Evolutionary conservation across 371 early-diverging fungal species (phyloP).

Genomic region (Mucor indicus): DNA sequence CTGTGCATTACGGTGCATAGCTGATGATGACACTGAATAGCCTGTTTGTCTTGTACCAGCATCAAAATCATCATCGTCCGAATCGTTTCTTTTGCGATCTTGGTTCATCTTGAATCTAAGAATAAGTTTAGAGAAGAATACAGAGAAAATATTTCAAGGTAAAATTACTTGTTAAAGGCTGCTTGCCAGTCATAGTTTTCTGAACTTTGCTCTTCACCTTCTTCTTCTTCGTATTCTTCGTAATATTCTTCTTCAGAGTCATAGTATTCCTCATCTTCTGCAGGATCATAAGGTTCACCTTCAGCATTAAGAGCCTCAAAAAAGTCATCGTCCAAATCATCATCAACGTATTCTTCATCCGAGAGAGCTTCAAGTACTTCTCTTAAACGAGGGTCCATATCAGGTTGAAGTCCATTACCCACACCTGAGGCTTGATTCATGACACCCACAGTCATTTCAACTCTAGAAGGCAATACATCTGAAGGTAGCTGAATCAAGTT

Average conservation of each 20-base stretch:
- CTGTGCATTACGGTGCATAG: constrained; percentile 88
- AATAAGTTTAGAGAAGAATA: background rate
- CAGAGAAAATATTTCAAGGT: no score
- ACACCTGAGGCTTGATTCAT: constrained; percentile 42
- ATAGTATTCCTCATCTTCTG: constrained; percentile 36
- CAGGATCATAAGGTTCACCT: constrained; percentile 40
- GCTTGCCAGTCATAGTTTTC: constrained; percentile 60
- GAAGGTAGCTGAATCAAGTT: constrained; percentile 62
- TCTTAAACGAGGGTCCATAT: constrained; percentile 77
- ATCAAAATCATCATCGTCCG: constrained; percentile 44
- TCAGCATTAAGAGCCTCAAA: constrained; percentile 63
- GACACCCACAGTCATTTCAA: constrained; percentile 52
- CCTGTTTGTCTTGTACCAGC: constrained; percentile 47
- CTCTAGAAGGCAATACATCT: constrained; percentile 70
- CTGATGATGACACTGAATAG: constrained; percentile 88
- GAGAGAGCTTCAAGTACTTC: constrained; percentile 90
- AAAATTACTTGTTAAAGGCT: constrained; percentile 64
- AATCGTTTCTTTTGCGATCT: constrained; percentile 19
- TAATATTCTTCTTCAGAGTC: constrained; percentile 26
- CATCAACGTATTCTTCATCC: constrained; percentile 82
- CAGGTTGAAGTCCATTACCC: constrained; percentile 68
- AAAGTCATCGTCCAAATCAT: constrained; percentile 66
- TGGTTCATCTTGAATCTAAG: constrained; percentile 46
- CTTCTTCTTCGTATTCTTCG: constrained; percentile 44
- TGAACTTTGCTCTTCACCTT: constrained; percentile 25